Evolutionary conservation across 1,284 basidiomycete species (phyloP).

Genomic region (Agroathelia rolfsii): DNA sequence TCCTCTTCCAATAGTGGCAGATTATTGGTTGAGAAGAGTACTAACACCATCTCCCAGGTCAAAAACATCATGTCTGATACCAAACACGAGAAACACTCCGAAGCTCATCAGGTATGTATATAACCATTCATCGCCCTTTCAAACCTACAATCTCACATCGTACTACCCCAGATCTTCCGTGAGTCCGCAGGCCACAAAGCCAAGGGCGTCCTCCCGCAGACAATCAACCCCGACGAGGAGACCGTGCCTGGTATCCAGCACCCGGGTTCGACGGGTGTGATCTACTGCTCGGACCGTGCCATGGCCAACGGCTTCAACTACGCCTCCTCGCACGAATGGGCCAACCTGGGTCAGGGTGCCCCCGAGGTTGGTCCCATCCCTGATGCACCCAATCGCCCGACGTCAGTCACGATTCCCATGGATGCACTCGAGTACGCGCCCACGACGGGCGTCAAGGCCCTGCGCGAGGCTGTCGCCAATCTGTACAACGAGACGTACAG

Average conservation of each 20-base stretch:
- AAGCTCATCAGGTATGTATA: conserved; percentile 65
- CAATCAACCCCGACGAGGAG: conserved; percentile 69
- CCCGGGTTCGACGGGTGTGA: conserved; percentile 68
- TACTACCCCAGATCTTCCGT: conserved; percentile 49
- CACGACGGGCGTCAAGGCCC: conserved; percentile 78
- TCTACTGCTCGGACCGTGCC: conserved; percentile 83
- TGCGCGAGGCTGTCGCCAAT: conserved; percentile 72
- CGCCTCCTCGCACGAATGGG: conserved; percentile 70
- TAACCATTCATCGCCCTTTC: conserved; percentile 2
- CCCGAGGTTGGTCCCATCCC: conserved; percentile 84
- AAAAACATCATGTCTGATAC: conserved; percentile 28
- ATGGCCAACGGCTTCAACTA: conserved; percentile 86
- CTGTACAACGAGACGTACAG: conserved; percentile 87
- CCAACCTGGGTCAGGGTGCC: conserved; percentile 80
- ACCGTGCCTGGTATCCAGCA: conserved; percentile 77
- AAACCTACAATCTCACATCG: conserved; percentile 3
- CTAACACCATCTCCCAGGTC: conserved; percentile 12
- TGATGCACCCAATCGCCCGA: conserved; percentile 58
- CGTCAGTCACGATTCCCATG: conserved; percentile 48
- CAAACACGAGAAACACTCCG: conserved; percentile 70
- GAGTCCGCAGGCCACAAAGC: conserved; percentile 58
- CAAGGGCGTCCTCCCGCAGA: conserved; percentile 53
- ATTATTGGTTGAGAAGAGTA: too few species aligned
- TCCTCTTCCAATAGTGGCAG: too few species aligned
- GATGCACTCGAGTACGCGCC: conserved; percentile 90